phyloP scores from a whole-genome alignment of 2,329 filamentous ascomycete species.

The Trichophyton schoenleinii region DNA sequence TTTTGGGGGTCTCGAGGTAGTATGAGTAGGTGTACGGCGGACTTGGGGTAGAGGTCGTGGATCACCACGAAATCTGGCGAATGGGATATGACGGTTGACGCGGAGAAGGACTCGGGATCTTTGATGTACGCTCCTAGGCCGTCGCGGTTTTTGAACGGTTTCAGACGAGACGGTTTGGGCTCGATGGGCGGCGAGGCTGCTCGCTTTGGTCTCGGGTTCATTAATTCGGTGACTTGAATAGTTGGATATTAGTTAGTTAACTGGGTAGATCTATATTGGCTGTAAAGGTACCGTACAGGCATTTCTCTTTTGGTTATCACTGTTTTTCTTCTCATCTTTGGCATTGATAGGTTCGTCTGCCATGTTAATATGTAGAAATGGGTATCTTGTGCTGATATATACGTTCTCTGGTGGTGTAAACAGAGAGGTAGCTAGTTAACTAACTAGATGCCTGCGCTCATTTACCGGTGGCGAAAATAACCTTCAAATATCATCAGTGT shows the following conservation, averaged over 20 bases:
- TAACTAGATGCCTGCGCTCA: no score
- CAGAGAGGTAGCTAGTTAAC: neutral
- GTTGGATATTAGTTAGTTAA: constrained; percentile 3
- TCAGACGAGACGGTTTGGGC: constrained; percentile 6
- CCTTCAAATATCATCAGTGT: no score
- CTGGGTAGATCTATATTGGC: neutral
- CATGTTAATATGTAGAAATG: neutral
- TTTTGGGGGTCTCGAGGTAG: constrained; percentile 57
- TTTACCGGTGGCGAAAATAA: no score
- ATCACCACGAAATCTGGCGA: constrained; percentile 62
- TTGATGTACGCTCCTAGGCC: constrained; percentile 55
- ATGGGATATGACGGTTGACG: constrained; percentile 51
- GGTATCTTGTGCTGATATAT: neutral
- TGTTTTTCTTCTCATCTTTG: constrained; percentile 11
- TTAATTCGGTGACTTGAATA: constrained; percentile 9
- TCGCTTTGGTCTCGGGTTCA: constrained; percentile 13
- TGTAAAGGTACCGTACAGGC: neutral
- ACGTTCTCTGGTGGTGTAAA: neutral
- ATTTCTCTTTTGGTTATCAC: neutral
- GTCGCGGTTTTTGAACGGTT: constrained; percentile 40
- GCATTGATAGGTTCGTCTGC: neutral
- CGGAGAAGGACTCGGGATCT: constrained; percentile 48
- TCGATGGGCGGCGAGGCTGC: constrained; percentile 15
- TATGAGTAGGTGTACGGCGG: constrained; percentile 73
- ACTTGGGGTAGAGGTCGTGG: constrained; percentile 75